Percentiles rank a stretch among this genome's conserved stretches.
These are phyloP conservation scores for Zygoascus meyerae DNA, from an alignment of 1,139 yeast species.

Conservation along the genomic window DNA sequence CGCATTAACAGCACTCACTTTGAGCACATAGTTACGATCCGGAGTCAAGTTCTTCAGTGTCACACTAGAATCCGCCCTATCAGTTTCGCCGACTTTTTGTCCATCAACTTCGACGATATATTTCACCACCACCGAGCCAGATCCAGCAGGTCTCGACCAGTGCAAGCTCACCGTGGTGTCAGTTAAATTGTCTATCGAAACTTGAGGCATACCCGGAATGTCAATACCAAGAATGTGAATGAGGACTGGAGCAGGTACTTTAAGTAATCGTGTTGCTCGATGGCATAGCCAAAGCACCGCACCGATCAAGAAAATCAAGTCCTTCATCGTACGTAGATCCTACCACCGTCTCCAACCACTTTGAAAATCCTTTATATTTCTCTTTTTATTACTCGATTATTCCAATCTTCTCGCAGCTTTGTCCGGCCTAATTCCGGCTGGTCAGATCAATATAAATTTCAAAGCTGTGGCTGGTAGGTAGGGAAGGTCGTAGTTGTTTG, in stretches of 20 bases:
- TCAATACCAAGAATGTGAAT: slow-evolving; percentile 47
- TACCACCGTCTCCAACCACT: no score
- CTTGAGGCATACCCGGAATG: slow-evolving; percentile 52
- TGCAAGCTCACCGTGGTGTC: slow-evolving; percentile 46
- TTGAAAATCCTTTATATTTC: no score
- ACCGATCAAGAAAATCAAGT: slow-evolving; percentile 25
- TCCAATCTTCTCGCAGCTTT: no score
- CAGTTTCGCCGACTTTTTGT: slow-evolving; percentile 37
- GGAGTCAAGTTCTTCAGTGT: slow-evolving; percentile 42
- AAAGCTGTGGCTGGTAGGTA: no score
- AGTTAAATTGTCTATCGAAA: slow-evolving; percentile 52
- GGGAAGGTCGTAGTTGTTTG: no score
- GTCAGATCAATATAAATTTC: no score
- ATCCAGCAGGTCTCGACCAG: slow-evolving; percentile 45
- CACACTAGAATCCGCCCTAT: slow-evolving; percentile 32
- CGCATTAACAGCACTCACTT: slow-evolving; percentile 46
- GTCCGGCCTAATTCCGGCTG: no score
- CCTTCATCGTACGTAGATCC: slow-evolving; percentile 2
- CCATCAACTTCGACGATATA: slow-evolving; percentile 47
- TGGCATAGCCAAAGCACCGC: slow-evolving; percentile 47
- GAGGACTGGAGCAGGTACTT: slow-evolving; percentile 47
- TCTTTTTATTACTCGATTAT: no score
- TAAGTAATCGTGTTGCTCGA: slow-evolving; percentile 39
- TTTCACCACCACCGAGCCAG: slow-evolving; percentile 31
- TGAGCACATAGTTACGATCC: slow-evolving; percentile 48